Evolutionary conservation across 2,329 filamentous ascomycete species (phyloP).

Genomic region (Metarhizium humberi): DNA sequence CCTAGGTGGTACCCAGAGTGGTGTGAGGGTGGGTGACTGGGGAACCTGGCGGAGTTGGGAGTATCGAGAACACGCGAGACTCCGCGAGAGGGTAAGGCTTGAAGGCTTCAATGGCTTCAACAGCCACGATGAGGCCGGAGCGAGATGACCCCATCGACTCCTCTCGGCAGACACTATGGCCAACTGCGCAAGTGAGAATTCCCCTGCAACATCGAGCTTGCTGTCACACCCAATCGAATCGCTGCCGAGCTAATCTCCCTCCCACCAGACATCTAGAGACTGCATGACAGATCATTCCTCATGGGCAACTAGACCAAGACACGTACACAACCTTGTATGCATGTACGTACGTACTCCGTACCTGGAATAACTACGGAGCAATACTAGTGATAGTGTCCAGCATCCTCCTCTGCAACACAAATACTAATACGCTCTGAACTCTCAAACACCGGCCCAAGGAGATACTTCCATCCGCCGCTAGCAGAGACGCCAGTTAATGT

Average conservation of each 20-base stretch:
- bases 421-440: background rate
- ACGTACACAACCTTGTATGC: background rate
- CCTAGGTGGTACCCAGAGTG: no score
- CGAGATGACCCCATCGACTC: background rate
- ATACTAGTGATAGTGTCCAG: background rate
- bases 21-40: background rate
- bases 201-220: background rate
- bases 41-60: background rate
- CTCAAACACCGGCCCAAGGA: background rate
- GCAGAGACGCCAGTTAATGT: background rate
- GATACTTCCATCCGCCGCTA: background rate
- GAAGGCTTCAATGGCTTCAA: no score
- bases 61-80: background rate
- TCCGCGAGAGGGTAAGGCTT: no score
- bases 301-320: background rate
- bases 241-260: background rate
- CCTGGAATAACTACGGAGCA: background rate
- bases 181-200: background rate
- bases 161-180: background rate
- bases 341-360: background rate
- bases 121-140: background rate
- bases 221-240: background rate
- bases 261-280: background rate
- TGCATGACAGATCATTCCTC: background rate
- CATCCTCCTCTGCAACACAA: background rate